Percentiles rank a stretch among this genome's conserved stretches.
phyloP scores from a whole-genome alignment of 2,329 filamentous ascomycete species.

The Grosmannia clavigera region DNA sequence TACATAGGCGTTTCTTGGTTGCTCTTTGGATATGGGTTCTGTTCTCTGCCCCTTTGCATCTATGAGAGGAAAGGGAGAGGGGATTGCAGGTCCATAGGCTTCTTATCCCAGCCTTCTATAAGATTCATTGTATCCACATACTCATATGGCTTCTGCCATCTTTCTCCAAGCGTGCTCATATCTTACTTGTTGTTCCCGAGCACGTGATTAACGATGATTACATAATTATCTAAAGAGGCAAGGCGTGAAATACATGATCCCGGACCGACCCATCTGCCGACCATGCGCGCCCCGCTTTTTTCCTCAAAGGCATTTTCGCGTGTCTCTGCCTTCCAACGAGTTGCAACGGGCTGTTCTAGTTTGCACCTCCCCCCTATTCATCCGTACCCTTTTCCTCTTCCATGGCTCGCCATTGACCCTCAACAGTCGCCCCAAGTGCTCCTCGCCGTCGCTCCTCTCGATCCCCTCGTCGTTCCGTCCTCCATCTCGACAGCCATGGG shows the following conservation, averaged over 20 bases:
- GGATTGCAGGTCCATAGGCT: background rate
- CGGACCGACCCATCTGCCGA: background rate
- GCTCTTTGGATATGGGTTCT: background rate
- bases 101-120: background rate
- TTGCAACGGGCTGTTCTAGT: background rate
- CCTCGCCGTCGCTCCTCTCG: background rate
- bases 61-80: background rate
- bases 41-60: background rate
- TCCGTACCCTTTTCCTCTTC: background rate
- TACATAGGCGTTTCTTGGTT: background rate
- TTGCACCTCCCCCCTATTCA: background rate
- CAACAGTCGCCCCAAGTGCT: background rate
- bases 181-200: background rate
- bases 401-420: background rate
- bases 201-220: background rate
- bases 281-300: background rate
- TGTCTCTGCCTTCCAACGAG: background rate
- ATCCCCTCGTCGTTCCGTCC: background rate
- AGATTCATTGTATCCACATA: background rate
- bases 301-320: background rate
- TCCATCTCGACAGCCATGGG: slow-evolving; percentile 18
- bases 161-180: background rate
- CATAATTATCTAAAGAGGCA: background rate
- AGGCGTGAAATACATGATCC: background rate
- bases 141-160: background rate